These are phyloP conservation scores for Mycena filopes DNA, from an alignment of 768 basidiomycete genomes.

Conservation along the genomic window DNA sequence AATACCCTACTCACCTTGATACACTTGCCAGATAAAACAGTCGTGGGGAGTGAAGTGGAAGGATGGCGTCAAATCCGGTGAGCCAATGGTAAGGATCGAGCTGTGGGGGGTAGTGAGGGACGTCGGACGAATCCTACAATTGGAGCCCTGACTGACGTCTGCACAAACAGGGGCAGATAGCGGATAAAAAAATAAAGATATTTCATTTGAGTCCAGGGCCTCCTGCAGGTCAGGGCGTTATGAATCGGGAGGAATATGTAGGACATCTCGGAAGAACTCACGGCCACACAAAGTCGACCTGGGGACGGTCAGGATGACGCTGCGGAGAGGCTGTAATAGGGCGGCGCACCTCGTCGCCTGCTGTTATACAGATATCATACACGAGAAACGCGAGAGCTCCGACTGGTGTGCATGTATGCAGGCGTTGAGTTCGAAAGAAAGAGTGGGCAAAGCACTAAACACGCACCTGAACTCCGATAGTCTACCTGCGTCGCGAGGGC, in stretches of 20 bases:
- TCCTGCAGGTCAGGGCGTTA: slow-evolving; percentile 28
- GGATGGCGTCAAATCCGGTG: slow-evolving; percentile 45
- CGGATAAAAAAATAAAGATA: slow-evolving; percentile 49
- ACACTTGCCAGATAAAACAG: slow-evolving; percentile 58
- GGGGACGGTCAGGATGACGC: too few species aligned
- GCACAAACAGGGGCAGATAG: slow-evolving; percentile 49
- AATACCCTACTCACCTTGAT: too few species aligned
- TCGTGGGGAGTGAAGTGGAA: slow-evolving; percentile 51
- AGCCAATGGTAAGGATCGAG: slow-evolving; percentile 47
- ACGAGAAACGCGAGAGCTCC: slow-evolving; percentile 49
- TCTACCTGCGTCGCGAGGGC: slow-evolving; percentile 17
- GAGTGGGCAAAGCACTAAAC: background rate
- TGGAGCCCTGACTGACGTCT: slow-evolving; percentile 43
- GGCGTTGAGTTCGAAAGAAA: background rate
- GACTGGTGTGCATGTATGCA: slow-evolving; percentile 36
- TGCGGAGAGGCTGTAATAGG: too few species aligned
- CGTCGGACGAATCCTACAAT: background rate
- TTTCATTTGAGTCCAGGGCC: slow-evolving; percentile 49
- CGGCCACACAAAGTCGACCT: slow-evolving; percentile 56
- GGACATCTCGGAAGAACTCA: slow-evolving; percentile 41
- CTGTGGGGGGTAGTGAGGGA: slow-evolving; percentile 18
- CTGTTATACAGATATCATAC: slow-evolving; percentile 54
- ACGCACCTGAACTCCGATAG: slow-evolving; percentile 23
- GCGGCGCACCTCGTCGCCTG: slow-evolving; percentile 50
- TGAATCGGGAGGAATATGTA: too few species aligned